Percentiles rank a stretch among this genome's conserved stretches.
These are phyloP conservation scores for Nitzschia sp. DNA, from an alignment of 108 stramenopile species.

Conservation along the genomic window DNA sequence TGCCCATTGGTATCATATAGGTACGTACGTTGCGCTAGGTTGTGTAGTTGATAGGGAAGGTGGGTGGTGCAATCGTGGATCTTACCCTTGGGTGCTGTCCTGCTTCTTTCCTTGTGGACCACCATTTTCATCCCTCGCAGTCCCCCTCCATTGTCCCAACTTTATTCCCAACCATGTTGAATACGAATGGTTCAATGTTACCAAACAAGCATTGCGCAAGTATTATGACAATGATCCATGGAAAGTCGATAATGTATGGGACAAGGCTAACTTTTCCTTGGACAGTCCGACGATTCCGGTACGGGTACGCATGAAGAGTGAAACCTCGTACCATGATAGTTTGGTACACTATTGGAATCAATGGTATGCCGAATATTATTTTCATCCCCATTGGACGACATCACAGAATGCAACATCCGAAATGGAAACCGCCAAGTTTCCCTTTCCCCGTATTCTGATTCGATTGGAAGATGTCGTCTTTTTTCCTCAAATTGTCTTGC, in stretches of 20 bases:
- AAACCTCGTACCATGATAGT: slow-evolving; percentile 34
- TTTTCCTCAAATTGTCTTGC: slow-evolving; percentile 6
- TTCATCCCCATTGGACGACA: slow-evolving; percentile 23
- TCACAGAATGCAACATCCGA: background rate
- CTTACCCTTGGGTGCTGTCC: slow-evolving; percentile 61
- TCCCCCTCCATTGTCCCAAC: slow-evolving; percentile 63
- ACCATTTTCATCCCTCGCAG: too few relatives aligned
- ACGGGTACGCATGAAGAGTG: slow-evolving; percentile 32
- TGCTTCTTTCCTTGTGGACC: slow-evolving; percentile 49
- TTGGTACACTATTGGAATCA: slow-evolving; percentile 69
- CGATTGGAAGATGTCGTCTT: slow-evolving; percentile 76
- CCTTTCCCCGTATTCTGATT: slow-evolving; percentile 71
- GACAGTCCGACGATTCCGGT: slow-evolving; percentile 10
- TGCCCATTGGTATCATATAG: slow-evolving; percentile 49
- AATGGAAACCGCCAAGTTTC: background rate
- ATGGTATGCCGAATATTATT: slow-evolving; percentile 70
- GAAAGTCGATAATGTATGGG: slow-evolving; percentile 35
- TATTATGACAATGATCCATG: slow-evolving; percentile 32
- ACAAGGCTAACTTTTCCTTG: slow-evolving; percentile 38
- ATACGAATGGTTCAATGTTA: slow-evolving; percentile 23
- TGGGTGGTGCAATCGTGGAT: too few relatives aligned
- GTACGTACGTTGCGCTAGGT: slow-evolving; percentile 22
- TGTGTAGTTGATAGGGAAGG: slow-evolving; percentile 26
- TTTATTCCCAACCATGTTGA: slow-evolving; percentile 54
- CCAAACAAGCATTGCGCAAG: slow-evolving; percentile 1